Evolutionary conservation across 192 early-diverging fungal genomes (phyloP).

Genomic region (Chytriomyces confervae): DNA sequence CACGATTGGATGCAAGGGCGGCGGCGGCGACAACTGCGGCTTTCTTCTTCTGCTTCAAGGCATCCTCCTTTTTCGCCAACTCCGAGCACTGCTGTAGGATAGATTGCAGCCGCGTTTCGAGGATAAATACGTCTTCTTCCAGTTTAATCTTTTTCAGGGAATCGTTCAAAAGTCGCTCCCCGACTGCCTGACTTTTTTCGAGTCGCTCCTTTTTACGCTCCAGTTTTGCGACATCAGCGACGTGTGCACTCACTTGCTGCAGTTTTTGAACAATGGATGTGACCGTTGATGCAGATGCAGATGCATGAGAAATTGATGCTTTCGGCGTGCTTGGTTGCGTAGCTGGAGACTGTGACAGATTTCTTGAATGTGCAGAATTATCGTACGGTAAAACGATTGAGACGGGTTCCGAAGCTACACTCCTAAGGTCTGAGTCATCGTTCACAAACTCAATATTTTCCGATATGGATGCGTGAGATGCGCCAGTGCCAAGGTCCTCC

Average conservation of each 20-base stretch:
- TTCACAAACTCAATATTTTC: conserved; percentile 1
- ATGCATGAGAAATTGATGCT: background rate
- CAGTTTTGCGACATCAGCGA: conserved; percentile 2
- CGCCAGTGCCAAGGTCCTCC: background rate
- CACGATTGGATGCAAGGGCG: background rate
- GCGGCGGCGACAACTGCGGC: background rate
- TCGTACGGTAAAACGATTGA: too few species aligned
- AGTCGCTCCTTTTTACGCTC: conserved; percentile 19
- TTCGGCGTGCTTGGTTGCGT: background rate
- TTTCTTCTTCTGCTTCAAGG: background rate
- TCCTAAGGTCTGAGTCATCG: too few species aligned
- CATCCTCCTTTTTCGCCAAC: conserved; percentile 7
- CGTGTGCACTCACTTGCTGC: conserved; percentile 6
- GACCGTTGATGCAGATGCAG: background rate
- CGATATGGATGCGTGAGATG: background rate
- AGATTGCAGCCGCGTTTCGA: conserved; percentile 2
- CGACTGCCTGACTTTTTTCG: conserved; percentile 7
- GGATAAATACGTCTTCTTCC: background rate
- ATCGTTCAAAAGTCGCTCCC: conserved; percentile 13
- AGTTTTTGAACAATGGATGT: conserved; percentile 19
- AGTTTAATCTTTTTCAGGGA: conserved; percentile 1
- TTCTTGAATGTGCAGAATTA: background rate
- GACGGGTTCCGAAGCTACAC: too few species aligned
- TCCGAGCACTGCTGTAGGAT: conserved; percentile 9
- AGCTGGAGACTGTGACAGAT: background rate